Evolutionary conservation across 805 yeast genomes (phyloP).

Genomic region (Nematodospora valgi): DNA sequence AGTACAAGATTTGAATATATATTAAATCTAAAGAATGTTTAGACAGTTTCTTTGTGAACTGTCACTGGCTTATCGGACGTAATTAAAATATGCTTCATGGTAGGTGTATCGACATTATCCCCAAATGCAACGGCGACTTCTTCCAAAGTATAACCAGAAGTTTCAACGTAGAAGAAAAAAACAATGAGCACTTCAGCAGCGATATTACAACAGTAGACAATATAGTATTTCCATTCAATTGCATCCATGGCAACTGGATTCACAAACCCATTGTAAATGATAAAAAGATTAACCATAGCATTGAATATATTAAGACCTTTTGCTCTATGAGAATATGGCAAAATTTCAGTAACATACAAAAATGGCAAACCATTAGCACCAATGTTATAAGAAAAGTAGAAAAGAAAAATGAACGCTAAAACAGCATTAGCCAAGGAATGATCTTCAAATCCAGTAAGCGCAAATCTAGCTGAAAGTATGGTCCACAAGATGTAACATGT

Average conservation of each 20-base stretch:
- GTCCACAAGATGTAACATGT: slow-evolving; percentile 22
- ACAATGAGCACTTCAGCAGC: slow-evolving; percentile 26
- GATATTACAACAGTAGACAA: slow-evolving; percentile 33
- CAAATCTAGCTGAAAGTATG: slow-evolving; percentile 20
- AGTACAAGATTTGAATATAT: too few relatives aligned
- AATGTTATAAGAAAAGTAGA: slow-evolving; percentile 18
- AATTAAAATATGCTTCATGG: slow-evolving; percentile 7
- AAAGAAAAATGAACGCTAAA: slow-evolving; percentile 23
- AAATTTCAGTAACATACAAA: slow-evolving; percentile 43
- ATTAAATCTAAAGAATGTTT: too few relatives aligned
- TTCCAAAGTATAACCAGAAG: slow-evolving; percentile 41
- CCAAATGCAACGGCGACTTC: slow-evolving; percentile 43
- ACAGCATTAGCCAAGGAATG: slow-evolving; percentile 17
- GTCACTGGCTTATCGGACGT: slow-evolving; percentile 6
- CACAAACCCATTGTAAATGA: slow-evolving; percentile 26
- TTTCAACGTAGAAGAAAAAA: slow-evolving; percentile 38
- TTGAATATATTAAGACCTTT: slow-evolving; percentile 36
- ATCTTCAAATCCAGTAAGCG: slow-evolving; percentile 15
- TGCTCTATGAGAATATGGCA: slow-evolving; percentile 38
- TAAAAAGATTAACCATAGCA: slow-evolving; percentile 16
- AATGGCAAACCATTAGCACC: slow-evolving; percentile 31
- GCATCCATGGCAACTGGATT: slow-evolving; percentile 40
- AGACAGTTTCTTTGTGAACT: slow-evolving; percentile 8
- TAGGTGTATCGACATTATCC: slow-evolving; percentile 20
- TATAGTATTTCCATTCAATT: slow-evolving; percentile 42